Conservation (phyloP, 2,329 filamentous ascomycete genomes). For the Trichoderma afroharzianum region DNA sequence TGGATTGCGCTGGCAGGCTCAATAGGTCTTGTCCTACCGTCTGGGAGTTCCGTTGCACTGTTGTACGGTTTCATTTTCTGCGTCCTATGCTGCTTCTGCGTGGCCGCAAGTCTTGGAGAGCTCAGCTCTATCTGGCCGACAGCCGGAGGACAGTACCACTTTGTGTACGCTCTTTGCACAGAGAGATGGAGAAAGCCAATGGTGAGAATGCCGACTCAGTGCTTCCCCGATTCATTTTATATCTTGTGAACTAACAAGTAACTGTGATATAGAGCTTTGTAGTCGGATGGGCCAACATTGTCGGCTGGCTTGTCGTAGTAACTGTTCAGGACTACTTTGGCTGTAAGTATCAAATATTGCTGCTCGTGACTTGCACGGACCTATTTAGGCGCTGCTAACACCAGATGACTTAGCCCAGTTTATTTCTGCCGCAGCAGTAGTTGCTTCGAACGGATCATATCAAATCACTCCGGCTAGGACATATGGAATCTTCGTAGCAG, state of each 20-base stretch:
- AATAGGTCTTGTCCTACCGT: conserved; percentile 2
- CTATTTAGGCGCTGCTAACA: not conserved
- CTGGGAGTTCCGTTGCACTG: not conserved
- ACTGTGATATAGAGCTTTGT: not conserved
- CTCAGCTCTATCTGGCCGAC: conserved; percentile 8
- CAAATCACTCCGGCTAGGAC: not conserved
- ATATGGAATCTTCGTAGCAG: conserved; percentile 6
- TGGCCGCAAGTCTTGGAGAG: conserved; percentile 5
- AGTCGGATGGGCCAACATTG: conserved; percentile 8
- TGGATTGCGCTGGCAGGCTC: conserved; percentile 10
- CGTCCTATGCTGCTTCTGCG: not conserved
- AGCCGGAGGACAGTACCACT: conserved; percentile 6
- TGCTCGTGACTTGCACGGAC: not conserved
- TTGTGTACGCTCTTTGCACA: conserved; percentile 7
- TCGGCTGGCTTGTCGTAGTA: conserved; percentile 6
- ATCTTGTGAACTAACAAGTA: not conserved
- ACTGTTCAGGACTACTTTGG: conserved; percentile 10
- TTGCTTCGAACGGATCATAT: conserved; percentile 4
- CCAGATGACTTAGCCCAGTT: not conserved
- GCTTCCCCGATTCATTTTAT: not conserved
- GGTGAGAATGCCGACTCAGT: not conserved
- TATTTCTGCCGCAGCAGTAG: conserved; percentile 6
- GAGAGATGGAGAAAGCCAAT: conserved; percentile 5
- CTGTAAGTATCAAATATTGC: not conserved
- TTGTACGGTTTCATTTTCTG: conserved; percentile 9